Evolutionary conservation across 306 rosid species (phyloP).

Genomic region (Potentilla sterilis): DNA sequence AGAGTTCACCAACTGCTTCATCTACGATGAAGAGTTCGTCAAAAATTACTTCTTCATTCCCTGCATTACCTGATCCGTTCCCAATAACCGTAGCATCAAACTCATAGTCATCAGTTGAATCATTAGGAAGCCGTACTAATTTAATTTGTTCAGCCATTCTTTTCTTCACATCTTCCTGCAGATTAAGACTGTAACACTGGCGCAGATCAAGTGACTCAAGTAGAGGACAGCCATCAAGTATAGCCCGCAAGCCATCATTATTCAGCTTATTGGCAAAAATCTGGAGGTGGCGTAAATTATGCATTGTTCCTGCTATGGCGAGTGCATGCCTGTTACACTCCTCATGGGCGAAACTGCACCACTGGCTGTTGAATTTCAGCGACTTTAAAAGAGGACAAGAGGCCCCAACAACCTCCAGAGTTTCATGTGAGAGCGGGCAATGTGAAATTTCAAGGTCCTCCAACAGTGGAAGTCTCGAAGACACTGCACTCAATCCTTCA

Average conservation of each 20-base stretch:
- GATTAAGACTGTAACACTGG: constrained; percentile 36
- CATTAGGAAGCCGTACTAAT: constrained; percentile 42
- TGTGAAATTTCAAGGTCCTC: constrained; percentile 73
- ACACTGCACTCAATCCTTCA: constrained; percentile 42
- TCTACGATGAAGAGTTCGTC: no score
- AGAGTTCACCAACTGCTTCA: no score
- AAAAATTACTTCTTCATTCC: no score
- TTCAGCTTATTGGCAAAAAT: constrained; percentile 47
- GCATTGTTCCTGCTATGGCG: constrained; percentile 50
- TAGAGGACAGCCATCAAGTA: constrained; percentile 50
- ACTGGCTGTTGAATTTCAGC: no score
- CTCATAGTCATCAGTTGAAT: constrained; percentile 35
- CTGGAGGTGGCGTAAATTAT: constrained; percentile 43
- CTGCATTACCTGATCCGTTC: no score
- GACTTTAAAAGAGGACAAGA: constrained; percentile 47
- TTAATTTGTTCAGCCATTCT: constrained; percentile 40
- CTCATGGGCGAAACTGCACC: no score
- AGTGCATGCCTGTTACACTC: no score
- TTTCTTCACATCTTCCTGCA: constrained; percentile 20
- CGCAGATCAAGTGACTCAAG: constrained; percentile 59
- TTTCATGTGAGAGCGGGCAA: no score
- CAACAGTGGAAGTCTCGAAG: constrained; percentile 40
- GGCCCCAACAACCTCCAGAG: constrained; percentile 44
- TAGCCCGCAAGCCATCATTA: constrained; percentile 46
- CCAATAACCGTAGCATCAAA: no score